These are phyloP conservation scores for Wickerhamiella slavikovae DNA, from an alignment of 805 yeast genomes.

Conservation along the genomic window DNA sequence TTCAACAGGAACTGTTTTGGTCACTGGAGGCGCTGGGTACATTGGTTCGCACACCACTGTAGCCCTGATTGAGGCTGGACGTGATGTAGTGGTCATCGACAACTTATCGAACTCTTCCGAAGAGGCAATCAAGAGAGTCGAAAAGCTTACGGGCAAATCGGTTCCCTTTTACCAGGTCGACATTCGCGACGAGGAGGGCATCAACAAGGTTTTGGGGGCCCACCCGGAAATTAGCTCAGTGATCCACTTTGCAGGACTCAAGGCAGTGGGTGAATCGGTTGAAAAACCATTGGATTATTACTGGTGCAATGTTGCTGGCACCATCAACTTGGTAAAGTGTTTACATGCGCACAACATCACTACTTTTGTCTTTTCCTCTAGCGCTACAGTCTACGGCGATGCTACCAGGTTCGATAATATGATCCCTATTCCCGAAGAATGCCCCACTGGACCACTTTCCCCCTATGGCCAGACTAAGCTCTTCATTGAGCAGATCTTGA, in stretches of 20 bases:
- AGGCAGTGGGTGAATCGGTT: slow-evolving; percentile 67
- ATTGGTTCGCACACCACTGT: slow-evolving; percentile 66
- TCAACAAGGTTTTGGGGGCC: slow-evolving; percentile 27
- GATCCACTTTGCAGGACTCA: slow-evolving; percentile 64
- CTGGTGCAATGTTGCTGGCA: slow-evolving; percentile 46
- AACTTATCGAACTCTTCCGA: slow-evolving; percentile 44
- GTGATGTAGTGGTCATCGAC: slow-evolving; percentile 55
- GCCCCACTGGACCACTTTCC: slow-evolving; percentile 54
- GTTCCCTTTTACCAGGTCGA: slow-evolving; percentile 38
- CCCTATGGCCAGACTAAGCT: slow-evolving; percentile 63
- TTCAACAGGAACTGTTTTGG: slow-evolving; percentile 22
- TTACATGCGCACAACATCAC: slow-evolving; percentile 28
- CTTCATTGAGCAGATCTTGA: slow-evolving; percentile 39
- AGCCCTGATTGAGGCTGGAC: slow-evolving; percentile 38
- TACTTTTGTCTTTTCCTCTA: slow-evolving; percentile 49
- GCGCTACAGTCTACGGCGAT: slow-evolving; percentile 74
- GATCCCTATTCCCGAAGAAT: slow-evolving; percentile 63
- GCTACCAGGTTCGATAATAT: slow-evolving; percentile 49
- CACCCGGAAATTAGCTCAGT: slow-evolving; percentile 34
- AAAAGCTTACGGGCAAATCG: slow-evolving; percentile 27
- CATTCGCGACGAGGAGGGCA: slow-evolving; percentile 28
- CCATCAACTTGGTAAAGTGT: slow-evolving; percentile 33
- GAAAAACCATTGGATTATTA: slow-evolving; percentile 47
- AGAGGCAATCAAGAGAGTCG: slow-evolving; percentile 44
- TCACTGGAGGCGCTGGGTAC: slow-evolving; percentile 78